Evolutionary conservation across 371 early-diverging fungal species (phyloP), one percentile per base, ranked within the genome.

Genomic region (Globomyces sp.): DNA sequence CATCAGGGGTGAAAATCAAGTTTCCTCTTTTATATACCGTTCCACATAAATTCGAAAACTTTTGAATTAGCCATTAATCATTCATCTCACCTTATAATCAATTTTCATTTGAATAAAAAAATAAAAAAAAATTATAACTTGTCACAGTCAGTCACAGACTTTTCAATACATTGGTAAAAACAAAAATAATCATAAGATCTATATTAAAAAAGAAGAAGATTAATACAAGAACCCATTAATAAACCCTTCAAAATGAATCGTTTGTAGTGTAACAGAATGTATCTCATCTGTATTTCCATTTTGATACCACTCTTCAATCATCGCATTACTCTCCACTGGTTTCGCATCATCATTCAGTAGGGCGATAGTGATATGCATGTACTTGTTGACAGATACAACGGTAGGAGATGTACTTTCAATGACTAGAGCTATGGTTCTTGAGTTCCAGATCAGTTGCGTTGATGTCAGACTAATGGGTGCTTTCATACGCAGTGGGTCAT

Each of bases 11-110:
- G 76, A 94, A 99, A 43, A 93, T 77, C 48, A 98, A 76, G 79
- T 97, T 98, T 42, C 98, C 99, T 67, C 89, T 85, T 68, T 90
- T 90, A 79, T 96, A 99, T 11, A 96, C 97, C 8, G 97, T 93
- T 42, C 99, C 99, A 73, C 92, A 92, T 61, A 96, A 79, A 74
- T 94, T 94, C 45, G 94, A 89, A 73, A 96, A 94, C 88, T 91
- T 55, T 11, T 36, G 24, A 24, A 24, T 24, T 24, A 24, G 24
- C 24, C 24, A 24, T 24, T 24, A 24, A 24, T 24, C 24, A 24
- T 24, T 24, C 24, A 24, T 24, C 24, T 24, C 24, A 24, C 24
- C 24, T 24, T 55, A 41, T 39, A 55, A n/a, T 55, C 55, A n/a
- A 55, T 55, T 55, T 55, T 55, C 55, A 55, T 55, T 24, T 55